These are phyloP conservation scores for Schwanniomyces yamadae DNA, from an alignment of 805 yeast species.

Conservation along the genomic window DNA sequence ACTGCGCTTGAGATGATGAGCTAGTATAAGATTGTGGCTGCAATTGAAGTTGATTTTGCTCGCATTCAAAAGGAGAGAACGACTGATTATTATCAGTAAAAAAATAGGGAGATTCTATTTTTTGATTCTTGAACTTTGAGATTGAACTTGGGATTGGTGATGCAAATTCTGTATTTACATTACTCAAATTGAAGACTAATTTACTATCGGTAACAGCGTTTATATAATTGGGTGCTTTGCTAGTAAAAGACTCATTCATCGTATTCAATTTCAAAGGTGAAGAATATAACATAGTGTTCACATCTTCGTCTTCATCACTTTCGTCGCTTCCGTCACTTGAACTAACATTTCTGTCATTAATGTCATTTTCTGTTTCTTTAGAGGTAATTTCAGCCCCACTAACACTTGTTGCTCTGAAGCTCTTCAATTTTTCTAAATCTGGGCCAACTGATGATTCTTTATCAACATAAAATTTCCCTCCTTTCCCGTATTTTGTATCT, in stretches of 20 bases:
- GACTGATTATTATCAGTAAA: slow-evolving; percentile 12
- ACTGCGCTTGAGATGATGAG: neutral
- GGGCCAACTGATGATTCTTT: slow-evolving; percentile 25
- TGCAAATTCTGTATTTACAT: slow-evolving; percentile 12
- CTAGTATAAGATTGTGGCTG: slow-evolving; percentile 2
- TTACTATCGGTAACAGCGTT: neutral
- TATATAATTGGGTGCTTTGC: neutral
- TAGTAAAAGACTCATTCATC: slow-evolving; percentile 14
- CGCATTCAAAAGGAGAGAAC: slow-evolving; percentile 18
- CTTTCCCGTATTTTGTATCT: slow-evolving; percentile 82
- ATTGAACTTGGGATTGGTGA: slow-evolving; percentile 15
- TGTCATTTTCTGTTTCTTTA: slow-evolving; percentile 11
- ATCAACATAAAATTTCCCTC: slow-evolving; percentile 82
- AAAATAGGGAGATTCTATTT: slow-evolving; percentile 20
- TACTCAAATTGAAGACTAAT: slow-evolving; percentile 5
- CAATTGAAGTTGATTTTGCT: slow-evolving; percentile 5
- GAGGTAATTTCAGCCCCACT: slow-evolving; percentile 21
- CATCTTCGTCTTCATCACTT: slow-evolving; percentile 38
- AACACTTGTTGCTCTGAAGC: slow-evolving; percentile 36
- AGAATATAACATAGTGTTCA: slow-evolving; percentile 12
- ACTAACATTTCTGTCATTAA: slow-evolving; percentile 10
- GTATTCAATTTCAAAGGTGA: slow-evolving; percentile 30
- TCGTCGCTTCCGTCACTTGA: slow-evolving; percentile 20
- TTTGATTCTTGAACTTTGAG: slow-evolving; percentile 11
- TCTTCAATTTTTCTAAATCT: slow-evolving; percentile 19